These are phyloP conservation scores for Acacia pycnantha DNA, from an alignment of 331 rosid genomes.

Conservation along the genomic window DNA sequence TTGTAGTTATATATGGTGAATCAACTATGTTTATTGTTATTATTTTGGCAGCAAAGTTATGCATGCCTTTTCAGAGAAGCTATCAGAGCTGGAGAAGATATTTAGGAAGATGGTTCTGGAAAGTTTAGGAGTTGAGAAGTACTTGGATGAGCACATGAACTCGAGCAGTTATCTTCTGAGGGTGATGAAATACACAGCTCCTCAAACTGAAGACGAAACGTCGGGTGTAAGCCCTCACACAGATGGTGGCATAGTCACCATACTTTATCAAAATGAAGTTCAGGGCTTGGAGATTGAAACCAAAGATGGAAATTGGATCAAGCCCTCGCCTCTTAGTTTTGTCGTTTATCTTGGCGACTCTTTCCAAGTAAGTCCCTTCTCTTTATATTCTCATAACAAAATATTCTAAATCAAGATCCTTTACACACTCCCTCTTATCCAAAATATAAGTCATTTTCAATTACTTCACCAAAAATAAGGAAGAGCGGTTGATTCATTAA, in stretches of 20 bases:
- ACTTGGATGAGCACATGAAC: slow-evolving; percentile 61
- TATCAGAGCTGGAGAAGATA: slow-evolving; percentile 58
- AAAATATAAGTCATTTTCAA: too few species aligned
- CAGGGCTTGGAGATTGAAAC: slow-evolving; percentile 64
- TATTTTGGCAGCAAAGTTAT: slow-evolving; percentile 43
- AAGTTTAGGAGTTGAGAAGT: slow-evolving; percentile 60
- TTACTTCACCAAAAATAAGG: too few species aligned
- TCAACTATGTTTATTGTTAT: background rate
- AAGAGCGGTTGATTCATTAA: too few species aligned
- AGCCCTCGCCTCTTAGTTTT: slow-evolving; percentile 51
- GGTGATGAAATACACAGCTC: slow-evolving; percentile 65
- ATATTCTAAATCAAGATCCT: background rate
- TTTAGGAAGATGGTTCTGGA: slow-evolving; percentile 59
- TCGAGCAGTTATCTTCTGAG: slow-evolving; percentile 58
- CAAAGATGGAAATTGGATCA: slow-evolving; percentile 65
- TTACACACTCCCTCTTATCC: too few species aligned
- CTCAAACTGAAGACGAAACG: slow-evolving; percentile 47
- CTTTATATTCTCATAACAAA: background rate
- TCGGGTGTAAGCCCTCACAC: slow-evolving; percentile 54
- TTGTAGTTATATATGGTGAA: background rate
- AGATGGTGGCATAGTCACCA: slow-evolving; percentile 65
- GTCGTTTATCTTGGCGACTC: slow-evolving; percentile 69
- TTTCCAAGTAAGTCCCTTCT: slow-evolving; percentile 37
- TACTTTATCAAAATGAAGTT: slow-evolving; percentile 58
- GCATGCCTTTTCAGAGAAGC: slow-evolving; percentile 48